These are phyloP conservation scores for Kwoniella botswanensis DNA, from an alignment of 768 basidiomycete species.

Conservation along the genomic window DNA sequence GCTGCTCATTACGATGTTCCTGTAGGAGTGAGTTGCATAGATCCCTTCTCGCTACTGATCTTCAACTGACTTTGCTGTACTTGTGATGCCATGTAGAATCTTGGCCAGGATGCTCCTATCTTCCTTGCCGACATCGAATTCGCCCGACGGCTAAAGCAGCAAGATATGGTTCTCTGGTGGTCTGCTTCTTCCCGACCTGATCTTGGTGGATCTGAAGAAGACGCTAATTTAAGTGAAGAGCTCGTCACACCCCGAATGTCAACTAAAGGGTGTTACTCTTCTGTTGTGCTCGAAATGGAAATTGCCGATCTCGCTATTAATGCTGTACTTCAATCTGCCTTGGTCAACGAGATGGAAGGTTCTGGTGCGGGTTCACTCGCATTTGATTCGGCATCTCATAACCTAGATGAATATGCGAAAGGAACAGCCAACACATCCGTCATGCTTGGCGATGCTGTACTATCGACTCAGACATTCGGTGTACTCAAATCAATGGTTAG, in stretches of 20 bases:
- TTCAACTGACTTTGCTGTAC: not conserved
- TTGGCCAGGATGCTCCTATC: slow-evolving; percentile 88
- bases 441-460: slow-evolving; percentile 83
- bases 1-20: slow-evolving; percentile 93
- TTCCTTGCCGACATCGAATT: slow-evolving; percentile 87
- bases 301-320: slow-evolving; percentile 92
- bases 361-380: slow-evolving; percentile 84
- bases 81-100: slow-evolving; percentile 61
- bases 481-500: slow-evolving; percentile 87
- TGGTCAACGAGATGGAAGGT: slow-evolving; percentile 97
- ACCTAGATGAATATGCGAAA: slow-evolving; percentile 83
- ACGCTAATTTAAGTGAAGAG: slow-evolving; percentile 76
- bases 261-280: slow-evolving; percentile 83
- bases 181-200: slow-evolving; percentile 86
- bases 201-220: slow-evolving; percentile 89
- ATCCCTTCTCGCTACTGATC: not conserved
- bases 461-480: slow-evolving; percentile 83
- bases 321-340: slow-evolving; percentile 86
- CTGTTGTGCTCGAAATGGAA: slow-evolving; percentile 87
- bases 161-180: slow-evolving; percentile 97
- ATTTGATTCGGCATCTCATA: slow-evolving; percentile 90
- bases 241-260: slow-evolving; percentile 82
- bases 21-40: slow-evolving; percentile 63
- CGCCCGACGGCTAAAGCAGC: slow-evolving; percentile 79
- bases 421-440: slow-evolving; percentile 71